Conservation (phyloP, 2,329 filamentous ascomycete species). For the Cladosporium sp. region DNA sequence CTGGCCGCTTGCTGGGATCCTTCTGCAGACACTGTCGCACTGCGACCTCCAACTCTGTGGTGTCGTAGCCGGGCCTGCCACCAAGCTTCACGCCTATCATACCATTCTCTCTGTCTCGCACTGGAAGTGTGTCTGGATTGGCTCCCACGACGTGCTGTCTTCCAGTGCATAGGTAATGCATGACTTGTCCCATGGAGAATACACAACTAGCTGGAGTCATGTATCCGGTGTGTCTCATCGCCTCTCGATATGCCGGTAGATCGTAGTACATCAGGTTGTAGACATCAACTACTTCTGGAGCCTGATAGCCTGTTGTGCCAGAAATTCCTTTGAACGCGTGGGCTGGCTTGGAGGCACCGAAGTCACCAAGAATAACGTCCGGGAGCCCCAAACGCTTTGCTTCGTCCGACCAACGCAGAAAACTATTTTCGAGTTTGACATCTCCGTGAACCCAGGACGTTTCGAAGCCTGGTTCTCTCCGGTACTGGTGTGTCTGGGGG, state of each 20-base stretch:
- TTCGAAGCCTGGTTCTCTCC: slow-evolving; percentile 7
- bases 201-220: slow-evolving; percentile 22
- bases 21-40: neutral
- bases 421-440: slow-evolving; percentile 24
- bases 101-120: neutral
- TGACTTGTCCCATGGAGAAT: slow-evolving; percentile 22
- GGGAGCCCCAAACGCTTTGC: slow-evolving; percentile 13
- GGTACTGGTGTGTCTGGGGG: neutral
- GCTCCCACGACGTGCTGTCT: neutral
- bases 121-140: neutral
- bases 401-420: slow-evolving; percentile 17
- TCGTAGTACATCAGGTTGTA: neutral
- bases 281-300: slow-evolving; percentile 11
- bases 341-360: slow-evolving; percentile 16
- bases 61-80: neutral
- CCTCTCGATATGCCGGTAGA: neutral
- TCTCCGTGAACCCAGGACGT: slow-evolving; percentile 21
- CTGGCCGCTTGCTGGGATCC: neutral
- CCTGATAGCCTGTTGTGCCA: slow-evolving; percentile 17
- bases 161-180: slow-evolving; percentile 19
- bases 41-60: neutral
- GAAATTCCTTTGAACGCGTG: neutral
- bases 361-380: slow-evolving; percentile 23
- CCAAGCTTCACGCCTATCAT: neutral
- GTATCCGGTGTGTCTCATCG: neutral